Conservation (phyloP, 108 stramenopile species). For the Cyclotella baltica region DNA sequence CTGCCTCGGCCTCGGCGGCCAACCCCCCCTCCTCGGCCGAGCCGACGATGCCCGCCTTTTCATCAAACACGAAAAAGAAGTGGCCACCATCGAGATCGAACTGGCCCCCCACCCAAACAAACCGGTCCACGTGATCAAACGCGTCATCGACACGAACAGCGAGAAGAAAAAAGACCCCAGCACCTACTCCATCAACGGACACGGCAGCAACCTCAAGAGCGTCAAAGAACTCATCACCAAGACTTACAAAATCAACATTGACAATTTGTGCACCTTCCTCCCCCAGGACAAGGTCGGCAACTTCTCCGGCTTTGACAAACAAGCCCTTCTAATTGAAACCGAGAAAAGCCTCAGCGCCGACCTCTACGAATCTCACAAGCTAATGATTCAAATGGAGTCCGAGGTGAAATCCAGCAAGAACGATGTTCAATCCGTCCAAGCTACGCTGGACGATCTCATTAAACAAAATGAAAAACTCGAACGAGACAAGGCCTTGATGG, state of each 20-base stretch:
- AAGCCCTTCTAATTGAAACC: slow-evolving; percentile 85
- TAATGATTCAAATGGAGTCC: slow-evolving; percentile 77
- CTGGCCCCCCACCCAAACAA: slow-evolving; percentile 53
- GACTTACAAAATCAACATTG: slow-evolving; percentile 82
- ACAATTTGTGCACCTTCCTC: slow-evolving; percentile 96
- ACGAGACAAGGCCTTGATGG: slow-evolving; percentile 70
- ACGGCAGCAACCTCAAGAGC: slow-evolving; percentile 50
- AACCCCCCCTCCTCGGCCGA: slow-evolving; percentile 87
- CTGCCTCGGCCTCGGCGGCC: slow-evolving; percentile 92
- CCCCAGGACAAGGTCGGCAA: slow-evolving; percentile 95
- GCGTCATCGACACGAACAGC: slow-evolving; percentile 60
- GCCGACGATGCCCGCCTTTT: slow-evolving; percentile 88
- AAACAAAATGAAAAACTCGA: slow-evolving; percentile 68
- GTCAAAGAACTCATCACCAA: slow-evolving; percentile 69
- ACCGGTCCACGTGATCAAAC: slow-evolving; percentile 38
- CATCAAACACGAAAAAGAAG: slow-evolving; percentile 85
- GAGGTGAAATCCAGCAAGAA: slow-evolving; percentile 53
- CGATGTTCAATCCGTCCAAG: slow-evolving; percentile 54
- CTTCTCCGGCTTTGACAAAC: slow-evolving; percentile 85
- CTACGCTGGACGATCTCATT: slow-evolving; percentile 57
- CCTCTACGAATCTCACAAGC: slow-evolving; percentile 74
- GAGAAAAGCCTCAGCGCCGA: slow-evolving; percentile 75
- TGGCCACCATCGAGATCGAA: slow-evolving; percentile 87
- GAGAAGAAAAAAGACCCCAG: slow-evolving; percentile 51
- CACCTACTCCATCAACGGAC: slow-evolving; percentile 63